phyloP scores from a whole-genome alignment of 1,139 yeast genomes.

The Nematodospora anomalae region DNA sequence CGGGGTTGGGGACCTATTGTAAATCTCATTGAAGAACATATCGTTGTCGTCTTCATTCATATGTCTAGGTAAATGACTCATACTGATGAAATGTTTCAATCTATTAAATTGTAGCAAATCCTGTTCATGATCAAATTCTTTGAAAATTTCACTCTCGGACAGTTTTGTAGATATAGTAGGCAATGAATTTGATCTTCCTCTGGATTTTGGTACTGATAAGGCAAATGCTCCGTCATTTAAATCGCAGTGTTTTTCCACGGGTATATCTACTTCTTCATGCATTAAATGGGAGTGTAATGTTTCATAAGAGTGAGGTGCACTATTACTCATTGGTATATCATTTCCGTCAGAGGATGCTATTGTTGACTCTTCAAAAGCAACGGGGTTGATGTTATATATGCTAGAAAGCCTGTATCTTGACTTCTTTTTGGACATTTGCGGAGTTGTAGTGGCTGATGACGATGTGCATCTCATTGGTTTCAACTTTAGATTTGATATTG shows the following conservation, averaged over 20 bases:
- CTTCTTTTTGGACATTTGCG: conserved; percentile 39
- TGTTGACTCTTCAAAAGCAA: conserved; percentile 21
- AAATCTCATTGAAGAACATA: conserved; percentile 11
- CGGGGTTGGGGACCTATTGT: conserved; percentile 14
- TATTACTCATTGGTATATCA: conserved; percentile 10
- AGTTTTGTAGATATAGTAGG: conserved; percentile 19
- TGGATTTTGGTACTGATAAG: conserved; percentile 13
- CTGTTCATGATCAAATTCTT: conserved; percentile 16
- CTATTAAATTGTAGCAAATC: conserved; percentile 23
- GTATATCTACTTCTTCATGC: not conserved
- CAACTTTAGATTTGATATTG: conserved; percentile 39
- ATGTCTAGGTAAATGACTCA: conserved; percentile 12
- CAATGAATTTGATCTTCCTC: conserved; percentile 24
- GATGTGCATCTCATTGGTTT: conserved; percentile 43
- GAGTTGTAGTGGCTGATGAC: conserved; percentile 15
- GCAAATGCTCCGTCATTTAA: conserved; percentile 16
- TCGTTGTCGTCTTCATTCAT: conserved; percentile 7
- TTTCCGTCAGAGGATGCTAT: conserved; percentile 8
- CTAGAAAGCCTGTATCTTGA: conserved; percentile 42
- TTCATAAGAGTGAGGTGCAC: conserved; percentile 13
- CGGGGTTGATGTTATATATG: conserved; percentile 40
- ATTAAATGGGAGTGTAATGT: conserved; percentile 12
- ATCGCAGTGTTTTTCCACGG: not conserved
- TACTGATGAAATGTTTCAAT: conserved; percentile 27
- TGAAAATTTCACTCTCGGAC: conserved; percentile 13